These are phyloP conservation scores for Chlorella vulgaris DNA, from an alignment of 139 green algal genomes.

Conservation along the genomic window DNA sequence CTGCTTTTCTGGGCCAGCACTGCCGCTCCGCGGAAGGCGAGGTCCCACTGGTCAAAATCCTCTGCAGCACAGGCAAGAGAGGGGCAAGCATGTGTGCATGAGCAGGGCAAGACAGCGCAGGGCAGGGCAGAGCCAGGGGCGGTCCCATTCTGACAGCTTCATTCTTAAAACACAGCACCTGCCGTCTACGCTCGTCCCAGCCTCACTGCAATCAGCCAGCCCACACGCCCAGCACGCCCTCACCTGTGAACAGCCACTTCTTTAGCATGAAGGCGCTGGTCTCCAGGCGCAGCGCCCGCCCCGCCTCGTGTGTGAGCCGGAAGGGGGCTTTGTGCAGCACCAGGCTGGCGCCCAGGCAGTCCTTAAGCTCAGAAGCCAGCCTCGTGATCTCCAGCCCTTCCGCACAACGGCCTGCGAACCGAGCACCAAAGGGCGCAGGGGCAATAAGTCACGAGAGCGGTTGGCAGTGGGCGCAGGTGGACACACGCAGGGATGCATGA, in stretches of 20 bases:
- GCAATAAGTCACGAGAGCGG: no score
- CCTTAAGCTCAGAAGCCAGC: slow-evolving; percentile 44
- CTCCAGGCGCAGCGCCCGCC: slow-evolving; percentile 32
- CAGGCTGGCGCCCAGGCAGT: slow-evolving; percentile 39
- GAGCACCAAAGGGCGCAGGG: no score
- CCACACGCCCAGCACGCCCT: background rate
- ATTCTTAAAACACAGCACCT: no score
- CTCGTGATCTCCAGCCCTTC: no score
- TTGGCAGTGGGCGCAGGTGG: no score
- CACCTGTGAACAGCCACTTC: slow-evolving; percentile 49
- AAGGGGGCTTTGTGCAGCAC: slow-evolving; percentile 38
- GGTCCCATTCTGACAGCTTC: no score
- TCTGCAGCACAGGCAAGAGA: slow-evolving; percentile 26
- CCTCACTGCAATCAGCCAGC: background rate
- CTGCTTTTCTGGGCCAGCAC: no score
- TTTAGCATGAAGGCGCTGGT: slow-evolving; percentile 22
- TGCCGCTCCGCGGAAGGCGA: background rate
- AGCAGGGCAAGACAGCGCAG: background rate
- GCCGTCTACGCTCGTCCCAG: no score
- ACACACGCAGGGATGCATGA: no score
- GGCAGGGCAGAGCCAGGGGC: no score
- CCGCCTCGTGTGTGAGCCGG: slow-evolving; percentile 34
- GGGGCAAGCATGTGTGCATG: background rate
- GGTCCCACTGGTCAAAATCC: slow-evolving; percentile 20
- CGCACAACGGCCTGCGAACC: background rate